A percentile compares a stretch with the other conserved stretches of the same genome.
Conservation (phyloP, 2,329 filamentous ascomycete genomes). For the Nigrospora osmanthi region DNA sequence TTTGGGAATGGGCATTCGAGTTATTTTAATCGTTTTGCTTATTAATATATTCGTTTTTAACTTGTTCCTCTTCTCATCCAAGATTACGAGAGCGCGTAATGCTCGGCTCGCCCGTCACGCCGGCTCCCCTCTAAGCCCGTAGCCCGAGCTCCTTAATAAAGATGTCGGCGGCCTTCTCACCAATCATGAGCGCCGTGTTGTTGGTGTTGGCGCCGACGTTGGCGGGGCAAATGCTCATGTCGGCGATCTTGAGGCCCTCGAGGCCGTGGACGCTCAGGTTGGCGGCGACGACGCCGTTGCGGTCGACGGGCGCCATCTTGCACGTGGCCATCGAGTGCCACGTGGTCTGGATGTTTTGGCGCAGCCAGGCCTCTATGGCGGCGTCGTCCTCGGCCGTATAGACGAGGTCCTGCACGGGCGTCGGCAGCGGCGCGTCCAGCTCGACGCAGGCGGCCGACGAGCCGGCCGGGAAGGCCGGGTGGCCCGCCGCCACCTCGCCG, state of each 20-base stretch:
- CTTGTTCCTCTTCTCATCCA: too few species aligned
- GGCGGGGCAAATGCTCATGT: slow-evolving; percentile 16
- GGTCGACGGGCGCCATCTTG: slow-evolving; percentile 24
- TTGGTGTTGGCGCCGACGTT: slow-evolving; percentile 33
- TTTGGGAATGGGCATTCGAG: too few species aligned
- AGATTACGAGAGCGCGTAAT: too few species aligned
- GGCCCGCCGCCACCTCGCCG: slow-evolving; percentile 32
- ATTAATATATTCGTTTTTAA: too few species aligned
- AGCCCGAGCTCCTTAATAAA: slow-evolving; percentile 21
- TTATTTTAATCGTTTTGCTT: too few species aligned
- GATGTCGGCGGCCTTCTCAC: slow-evolving; percentile 32
- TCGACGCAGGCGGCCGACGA: slow-evolving; percentile 30
- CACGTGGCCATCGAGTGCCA: slow-evolving; percentile 30
- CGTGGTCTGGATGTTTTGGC: slow-evolving; percentile 22
- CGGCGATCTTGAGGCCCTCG: slow-evolving; percentile 25
- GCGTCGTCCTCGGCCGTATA: slow-evolving; percentile 35
- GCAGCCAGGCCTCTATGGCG: slow-evolving; percentile 28
- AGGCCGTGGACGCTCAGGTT: slow-evolving; percentile 27
- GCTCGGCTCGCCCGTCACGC: too few species aligned
- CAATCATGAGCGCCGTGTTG: slow-evolving; percentile 34
- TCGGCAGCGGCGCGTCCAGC: slow-evolving; percentile 17
- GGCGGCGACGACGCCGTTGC: slow-evolving; percentile 26
- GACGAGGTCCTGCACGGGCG: slow-evolving; percentile 30
- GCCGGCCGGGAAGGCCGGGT: slow-evolving; percentile 34
- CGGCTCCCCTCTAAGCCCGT: not conserved